Evolutionary conservation across 2,329 filamentous ascomycete genomes (phyloP).

Genomic region (Elsinoe perseae): DNA sequence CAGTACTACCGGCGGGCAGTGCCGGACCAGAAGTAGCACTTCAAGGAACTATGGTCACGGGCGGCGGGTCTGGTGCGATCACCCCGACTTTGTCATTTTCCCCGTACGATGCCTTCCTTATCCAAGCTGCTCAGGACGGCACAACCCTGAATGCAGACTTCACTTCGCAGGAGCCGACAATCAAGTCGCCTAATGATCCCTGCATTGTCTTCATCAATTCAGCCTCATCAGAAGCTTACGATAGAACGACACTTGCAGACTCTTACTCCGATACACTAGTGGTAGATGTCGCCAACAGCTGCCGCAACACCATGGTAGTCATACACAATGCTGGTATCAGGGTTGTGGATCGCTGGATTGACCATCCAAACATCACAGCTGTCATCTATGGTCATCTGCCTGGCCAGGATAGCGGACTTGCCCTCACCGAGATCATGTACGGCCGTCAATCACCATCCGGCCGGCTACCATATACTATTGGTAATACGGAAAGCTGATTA

Average conservation of each 20-base stretch:
- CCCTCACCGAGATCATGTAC: conserved; percentile 51
- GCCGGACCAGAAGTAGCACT: conserved; percentile 15
- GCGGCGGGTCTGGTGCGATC: conserved; percentile 31
- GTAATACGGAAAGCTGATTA: conserved; percentile 51
- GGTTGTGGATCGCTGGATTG: conserved; percentile 53
- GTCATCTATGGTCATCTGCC: conserved; percentile 58
- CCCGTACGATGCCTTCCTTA: conserved; percentile 31
- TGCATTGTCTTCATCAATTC: conserved; percentile 56
- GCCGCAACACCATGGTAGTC: conserved; percentile 56
- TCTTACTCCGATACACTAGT: conserved; percentile 48
- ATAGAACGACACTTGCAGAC: conserved; percentile 32
- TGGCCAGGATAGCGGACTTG: conserved; percentile 54
- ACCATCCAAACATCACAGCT: conserved; percentile 57
- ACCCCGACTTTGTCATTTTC: conserved; percentile 29
- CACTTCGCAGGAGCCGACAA: conserved; percentile 39
- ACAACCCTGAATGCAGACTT: conserved; percentile 57
- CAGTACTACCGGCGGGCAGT: conserved; percentile 31
- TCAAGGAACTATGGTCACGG: conserved; percentile 30
- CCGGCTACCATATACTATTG: conserved; percentile 55
- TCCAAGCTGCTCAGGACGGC: conserved; percentile 41
- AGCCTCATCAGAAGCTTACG: conserved; percentile 32
- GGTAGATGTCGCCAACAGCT: conserved; percentile 49
- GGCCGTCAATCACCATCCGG: conserved; percentile 51
- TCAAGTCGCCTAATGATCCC: conserved; percentile 36
- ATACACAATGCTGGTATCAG: conserved; percentile 58